Evolutionary conservation across 768 basidiomycete genomes (phyloP).

Genomic region (Clathrus columnatus): DNA sequence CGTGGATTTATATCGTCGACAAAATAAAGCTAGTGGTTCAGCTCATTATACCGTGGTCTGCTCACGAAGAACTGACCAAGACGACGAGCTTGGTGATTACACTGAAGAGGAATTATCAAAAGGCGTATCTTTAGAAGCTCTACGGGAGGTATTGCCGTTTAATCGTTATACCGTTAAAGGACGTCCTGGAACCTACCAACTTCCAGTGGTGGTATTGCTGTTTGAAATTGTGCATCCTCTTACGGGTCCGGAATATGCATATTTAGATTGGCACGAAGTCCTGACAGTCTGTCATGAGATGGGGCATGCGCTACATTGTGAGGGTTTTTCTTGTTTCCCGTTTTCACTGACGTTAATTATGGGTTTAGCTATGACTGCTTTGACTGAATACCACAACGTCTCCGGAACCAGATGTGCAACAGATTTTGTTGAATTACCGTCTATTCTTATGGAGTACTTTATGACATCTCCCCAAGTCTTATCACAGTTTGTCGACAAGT

Average conservation of each 20-base stretch:
- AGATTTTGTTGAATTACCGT: constrained; percentile 96
- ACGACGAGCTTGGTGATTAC: constrained; percentile 68
- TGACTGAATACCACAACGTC: constrained; percentile 96
- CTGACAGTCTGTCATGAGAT: constrained; percentile 96
- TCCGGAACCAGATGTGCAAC: constrained; percentile 96
- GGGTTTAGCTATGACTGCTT: constrained; percentile 87
- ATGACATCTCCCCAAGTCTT: constrained; percentile 77
- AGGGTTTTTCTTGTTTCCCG: constrained; percentile 26
- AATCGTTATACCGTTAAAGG: constrained; percentile 53
- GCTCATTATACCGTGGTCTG: constrained; percentile 98
- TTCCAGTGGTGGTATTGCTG: constrained; percentile 85
- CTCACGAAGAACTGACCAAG: constrained; percentile 85
- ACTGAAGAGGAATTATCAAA: constrained; percentile 34
- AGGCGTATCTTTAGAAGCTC: constrained; percentile 27
- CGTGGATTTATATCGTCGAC: constrained; percentile 79
- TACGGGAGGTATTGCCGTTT: constrained; percentile 53
- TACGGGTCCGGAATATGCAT: constrained; percentile 51
- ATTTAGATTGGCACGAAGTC: constrained; percentile 88
- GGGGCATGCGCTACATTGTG: constrained; percentile 99
- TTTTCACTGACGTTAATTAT: constrained; percentile 4
- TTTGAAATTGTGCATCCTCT: constrained; percentile 76
- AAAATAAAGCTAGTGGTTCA: constrained; percentile 82
- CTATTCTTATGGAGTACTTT: constrained; percentile 98
- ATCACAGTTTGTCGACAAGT: constrained; percentile 44
- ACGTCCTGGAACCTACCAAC: constrained; percentile 65